A percentile compares a stretch with the other conserved stretches of the same genome.
Evolutionary conservation across 1,284 basidiomycete species (phyloP).

Genomic region (Austroboletus novae-zelandiae): DNA sequence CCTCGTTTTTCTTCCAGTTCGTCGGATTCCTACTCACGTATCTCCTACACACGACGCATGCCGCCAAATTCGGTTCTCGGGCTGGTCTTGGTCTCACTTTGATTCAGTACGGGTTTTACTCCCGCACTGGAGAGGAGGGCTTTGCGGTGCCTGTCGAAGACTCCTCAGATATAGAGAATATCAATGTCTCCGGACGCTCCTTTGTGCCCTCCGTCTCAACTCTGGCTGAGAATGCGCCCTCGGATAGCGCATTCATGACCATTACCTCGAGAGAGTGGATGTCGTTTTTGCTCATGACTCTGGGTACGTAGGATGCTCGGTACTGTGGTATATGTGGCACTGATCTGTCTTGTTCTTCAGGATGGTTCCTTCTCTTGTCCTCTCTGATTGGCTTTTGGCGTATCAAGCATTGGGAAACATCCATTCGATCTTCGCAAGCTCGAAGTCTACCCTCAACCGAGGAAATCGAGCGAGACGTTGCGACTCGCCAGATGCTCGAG

Average conservation of each 20-base stretch:
- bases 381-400: conserved; percentile 81
- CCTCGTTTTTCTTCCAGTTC: conserved; percentile 96
- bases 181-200: conserved; percentile 9
- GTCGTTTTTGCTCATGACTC: conserved; percentile 86
- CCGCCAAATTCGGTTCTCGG: conserved; percentile 91
- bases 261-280: conserved; percentile 72
- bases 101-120: conserved; percentile 82
- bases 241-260: conserved; percentile 20
- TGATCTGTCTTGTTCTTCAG: conserved; percentile 33
- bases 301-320: conserved; percentile 50
- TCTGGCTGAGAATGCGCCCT: conserved; percentile 14
- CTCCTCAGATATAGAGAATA: not conserved
- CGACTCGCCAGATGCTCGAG: conserved; percentile 47
- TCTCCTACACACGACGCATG: conserved; percentile 91
- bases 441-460: conserved; percentile 39
- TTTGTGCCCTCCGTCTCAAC: conserved; percentile 10
- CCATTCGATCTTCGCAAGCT: conserved; percentile 47
- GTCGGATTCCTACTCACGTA: conserved; percentile 94
- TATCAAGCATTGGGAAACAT: conserved; percentile 76
- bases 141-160: conserved; percentile 15
- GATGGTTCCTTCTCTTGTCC: conserved; percentile 87
- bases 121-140: conserved; percentile 36
- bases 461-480: conserved; percentile 45
- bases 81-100: conserved; percentile 94
- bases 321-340: not conserved